Percentiles rank a stretch among this genome's conserved stretches.
Evolutionary conservation across 2,329 filamentous ascomycete species (phyloP).

Genomic region (Coleophoma cylindrospora): DNA sequence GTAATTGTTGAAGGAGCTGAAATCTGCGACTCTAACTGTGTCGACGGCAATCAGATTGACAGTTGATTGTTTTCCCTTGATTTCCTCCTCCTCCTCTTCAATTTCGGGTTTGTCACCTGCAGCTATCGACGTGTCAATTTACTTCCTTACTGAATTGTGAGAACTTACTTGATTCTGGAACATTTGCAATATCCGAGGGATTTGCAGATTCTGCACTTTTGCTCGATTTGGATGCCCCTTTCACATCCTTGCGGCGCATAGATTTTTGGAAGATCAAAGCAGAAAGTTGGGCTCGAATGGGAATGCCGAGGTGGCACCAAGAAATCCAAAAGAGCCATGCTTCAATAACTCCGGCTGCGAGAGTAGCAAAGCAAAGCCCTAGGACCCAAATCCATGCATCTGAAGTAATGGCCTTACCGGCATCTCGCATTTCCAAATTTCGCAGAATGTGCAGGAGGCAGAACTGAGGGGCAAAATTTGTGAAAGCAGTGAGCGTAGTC

Average conservation of each 20-base stretch:
- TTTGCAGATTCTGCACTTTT: slow-evolving; percentile 23
- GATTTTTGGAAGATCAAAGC: slow-evolving; percentile 73
- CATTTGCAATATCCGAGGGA: slow-evolving; percentile 23
- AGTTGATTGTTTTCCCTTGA: slow-evolving; percentile 63
- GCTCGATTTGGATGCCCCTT: slow-evolving; percentile 47
- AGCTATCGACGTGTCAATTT: slow-evolving; percentile 7
- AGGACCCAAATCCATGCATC: slow-evolving; percentile 66
- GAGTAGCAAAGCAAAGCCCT: slow-evolving; percentile 54
- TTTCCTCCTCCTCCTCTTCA: slow-evolving; percentile 37
- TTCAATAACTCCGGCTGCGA: slow-evolving; percentile 52
- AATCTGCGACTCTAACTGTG: slow-evolving; percentile 62
- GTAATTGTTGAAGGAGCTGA: slow-evolving; percentile 60
- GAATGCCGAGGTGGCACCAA: slow-evolving; percentile 56
- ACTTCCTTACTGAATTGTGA: no score
- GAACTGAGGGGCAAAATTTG: slow-evolving; percentile 66
- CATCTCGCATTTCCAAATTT: slow-evolving; percentile 52
- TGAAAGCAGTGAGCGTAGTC: slow-evolving; percentile 31
- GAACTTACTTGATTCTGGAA: slow-evolving; percentile 9
- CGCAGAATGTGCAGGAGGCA: slow-evolving; percentile 61
- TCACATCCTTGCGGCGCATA: slow-evolving; percentile 72
- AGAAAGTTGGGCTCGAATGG: slow-evolving; percentile 64
- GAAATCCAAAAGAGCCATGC: slow-evolving; percentile 63
- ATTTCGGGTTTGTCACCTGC: slow-evolving; percentile 25
- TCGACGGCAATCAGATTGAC: slow-evolving; percentile 80
- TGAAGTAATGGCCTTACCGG: slow-evolving; percentile 38